phyloP scores from a whole-genome alignment of 2,329 filamentous ascomycete species.

The Cladosporium sp. region DNA sequence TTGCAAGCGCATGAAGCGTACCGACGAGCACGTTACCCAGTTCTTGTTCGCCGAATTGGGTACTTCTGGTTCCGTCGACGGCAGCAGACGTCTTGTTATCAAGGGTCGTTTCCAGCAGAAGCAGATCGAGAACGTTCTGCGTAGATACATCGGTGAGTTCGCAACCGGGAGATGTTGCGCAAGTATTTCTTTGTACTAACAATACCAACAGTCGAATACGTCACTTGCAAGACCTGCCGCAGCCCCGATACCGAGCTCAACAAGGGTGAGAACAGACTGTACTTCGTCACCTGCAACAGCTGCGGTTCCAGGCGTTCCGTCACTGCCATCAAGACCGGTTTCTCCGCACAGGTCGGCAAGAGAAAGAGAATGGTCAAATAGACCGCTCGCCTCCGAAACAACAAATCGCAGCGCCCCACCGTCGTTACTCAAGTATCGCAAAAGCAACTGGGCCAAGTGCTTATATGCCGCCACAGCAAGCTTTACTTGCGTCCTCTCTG shows the following conservation, averaged over 20 bases:
- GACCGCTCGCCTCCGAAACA: conserved; percentile 9
- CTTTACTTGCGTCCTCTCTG: background rate
- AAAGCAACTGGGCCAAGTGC: background rate
- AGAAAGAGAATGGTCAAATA: conserved; percentile 78
- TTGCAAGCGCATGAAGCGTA: conserved; percentile 98
- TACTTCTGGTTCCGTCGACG: conserved; percentile 93
- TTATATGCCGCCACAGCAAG: background rate
- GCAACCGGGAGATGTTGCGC: background rate
- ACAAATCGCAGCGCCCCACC: background rate
- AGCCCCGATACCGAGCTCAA: conserved; percentile 92
- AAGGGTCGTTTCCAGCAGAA: conserved; percentile 99
- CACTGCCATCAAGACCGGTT: conserved; percentile 99
- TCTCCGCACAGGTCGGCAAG: conserved; percentile 99
- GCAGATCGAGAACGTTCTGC: conserved; percentile 95
- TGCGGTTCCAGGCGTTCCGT: conserved; percentile 73
- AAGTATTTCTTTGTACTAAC: conserved; percentile 29
- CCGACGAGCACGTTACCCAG: conserved; percentile 87
- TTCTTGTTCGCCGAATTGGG: conserved; percentile 98
- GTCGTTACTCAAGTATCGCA: background rate
- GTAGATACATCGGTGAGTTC: conserved; percentile 88
- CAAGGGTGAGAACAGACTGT: conserved; percentile 98
- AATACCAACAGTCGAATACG: conserved; percentile 73
- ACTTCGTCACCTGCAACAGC: conserved; percentile 95
- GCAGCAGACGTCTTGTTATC: conserved; percentile 89
- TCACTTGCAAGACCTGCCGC: conserved; percentile 98